Base-by-base conservation (phyloP, 352 stramenopile genomes). In the Phytopythium kandeliae region DNA sequence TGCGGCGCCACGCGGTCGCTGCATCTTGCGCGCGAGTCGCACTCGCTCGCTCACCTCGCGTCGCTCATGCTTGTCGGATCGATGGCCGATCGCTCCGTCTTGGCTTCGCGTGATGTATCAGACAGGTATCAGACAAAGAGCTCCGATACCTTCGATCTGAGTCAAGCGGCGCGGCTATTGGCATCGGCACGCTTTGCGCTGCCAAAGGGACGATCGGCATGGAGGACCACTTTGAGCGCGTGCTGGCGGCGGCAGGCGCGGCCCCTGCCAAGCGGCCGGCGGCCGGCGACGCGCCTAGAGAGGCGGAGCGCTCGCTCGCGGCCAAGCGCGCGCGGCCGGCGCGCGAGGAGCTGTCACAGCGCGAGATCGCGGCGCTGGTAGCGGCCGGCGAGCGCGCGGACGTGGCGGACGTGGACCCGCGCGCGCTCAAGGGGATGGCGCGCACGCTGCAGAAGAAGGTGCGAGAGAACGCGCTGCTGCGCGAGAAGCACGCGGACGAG, bases 401-500 rank as follows among this genome's bases (percentile, higher is more conserved):
- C 19, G 55, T 74, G 36, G 73, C 72, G 26, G 60, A 63, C 12
- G 43, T 96, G 42, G 84, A 95, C 55, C 68, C 79, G 33, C 80
- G 80, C 22, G 51, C 74, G 34, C 64, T 95, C 42, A 89, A 90
- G 54, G 64, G 85, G 31, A 75, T 96, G 65, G 58, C 75, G 10
- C 63, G 80, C 38, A 57, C 64, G 19, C 64, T 96, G 4, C 63
- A 89, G 38, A 90, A 89, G 56, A 62, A 71, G 45, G 74, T 96
- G 17, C 75, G 68, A 4, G 74, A 71, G 62, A 96, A 96, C 51
- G 82, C 86, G 15, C 55, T 91, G 48, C 65, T 81, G 54, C 81
- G 86, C 17, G 73, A 85, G 47, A 95, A 95, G 63, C 77, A 90
- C 57, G 60, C 65, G 2, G 73, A 91, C 33, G 71, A 90, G 17